Conservation (phyloP, 1,139 yeast species). For the Lizanozyma gosingica region DNA sequence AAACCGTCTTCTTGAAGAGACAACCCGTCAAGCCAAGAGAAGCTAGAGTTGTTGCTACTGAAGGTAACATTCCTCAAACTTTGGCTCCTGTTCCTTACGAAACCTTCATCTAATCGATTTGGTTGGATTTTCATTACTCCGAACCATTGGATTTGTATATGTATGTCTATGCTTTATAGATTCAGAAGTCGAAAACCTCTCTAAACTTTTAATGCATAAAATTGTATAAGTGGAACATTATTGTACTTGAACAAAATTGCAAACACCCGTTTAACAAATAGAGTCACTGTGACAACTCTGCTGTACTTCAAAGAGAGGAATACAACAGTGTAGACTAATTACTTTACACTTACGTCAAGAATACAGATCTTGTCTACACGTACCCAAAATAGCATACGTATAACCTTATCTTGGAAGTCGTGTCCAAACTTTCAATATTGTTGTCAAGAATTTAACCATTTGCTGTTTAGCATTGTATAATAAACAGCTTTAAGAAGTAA, state of each 20-base stretch:
- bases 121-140: neutral
- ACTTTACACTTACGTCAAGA: too few relatives aligned
- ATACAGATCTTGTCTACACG: too few relatives aligned
- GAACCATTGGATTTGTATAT: neutral
- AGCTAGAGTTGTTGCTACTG: constrained; percentile 71
- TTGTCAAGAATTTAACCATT: neutral
- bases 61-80: constrained; percentile 85
- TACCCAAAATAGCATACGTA: too few relatives aligned
- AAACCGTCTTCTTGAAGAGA: constrained; percentile 88
- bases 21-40: constrained; percentile 98
- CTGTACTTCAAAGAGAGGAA: too few relatives aligned
- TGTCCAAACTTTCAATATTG: neutral
- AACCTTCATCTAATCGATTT: constrained; percentile 77
- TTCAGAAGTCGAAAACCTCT: neutral
- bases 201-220: neutral
- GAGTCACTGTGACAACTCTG: too few relatives aligned
- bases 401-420: neutral
- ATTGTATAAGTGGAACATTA: neutral
- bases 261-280: neutral
- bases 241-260: neutral
- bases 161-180: neutral
- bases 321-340: too few relatives aligned
- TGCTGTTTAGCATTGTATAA: too few relatives aligned
- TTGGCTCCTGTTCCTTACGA: constrained; percentile 99
- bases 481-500: too few relatives aligned